These are phyloP conservation scores for Porphyrellus cyaneotinctus DNA, from an alignment of 768 basidiomycete genomes.

Conservation along the genomic window DNA sequence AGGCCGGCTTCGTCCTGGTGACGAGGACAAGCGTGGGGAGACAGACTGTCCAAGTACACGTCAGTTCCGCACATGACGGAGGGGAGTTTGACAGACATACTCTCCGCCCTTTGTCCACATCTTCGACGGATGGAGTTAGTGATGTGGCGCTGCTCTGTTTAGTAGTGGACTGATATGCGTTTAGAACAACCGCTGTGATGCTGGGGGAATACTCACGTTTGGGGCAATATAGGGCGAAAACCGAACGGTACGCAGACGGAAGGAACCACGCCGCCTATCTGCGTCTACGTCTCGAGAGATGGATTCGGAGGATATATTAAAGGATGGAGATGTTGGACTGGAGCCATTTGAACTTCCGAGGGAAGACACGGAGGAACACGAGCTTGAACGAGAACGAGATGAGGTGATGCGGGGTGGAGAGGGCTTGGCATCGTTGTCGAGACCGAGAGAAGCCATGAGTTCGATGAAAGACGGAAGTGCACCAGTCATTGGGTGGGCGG, in stretches of 20 bases:
- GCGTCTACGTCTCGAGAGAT: constrained; percentile 27
- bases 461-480: constrained; percentile 83
- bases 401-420: constrained; percentile 26
- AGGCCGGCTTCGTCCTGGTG: constrained; percentile 42
- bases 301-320: constrained; percentile 33
- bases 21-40: constrained; percentile 38
- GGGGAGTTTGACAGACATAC: constrained; percentile 33
- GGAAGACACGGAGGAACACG: constrained; percentile 46
- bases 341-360: constrained; percentile 33
- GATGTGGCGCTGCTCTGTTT: constrained; percentile 49
- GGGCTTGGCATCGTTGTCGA: constrained; percentile 47
- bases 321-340: constrained; percentile 32
- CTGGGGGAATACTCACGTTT: constrained; percentile 17
- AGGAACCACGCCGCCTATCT: constrained; percentile 27
- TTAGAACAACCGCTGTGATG: background rate
- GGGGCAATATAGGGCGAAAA: constrained; percentile 31
- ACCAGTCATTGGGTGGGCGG: constrained; percentile 46
- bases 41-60: constrained; percentile 24
- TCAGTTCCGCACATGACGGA: constrained; percentile 33
- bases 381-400: constrained; percentile 35
- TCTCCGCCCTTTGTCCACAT: constrained; percentile 24
- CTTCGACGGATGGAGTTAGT: constrained; percentile 17
- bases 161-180: constrained; percentile 32
- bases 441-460: constrained; percentile 79
- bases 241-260: constrained; percentile 26